A percentile compares a stretch with the other conserved stretches of the same genome.
Conservation (phyloP, 1,284 basidiomycete species). For the Acaromyces ingoldii region DNA sequence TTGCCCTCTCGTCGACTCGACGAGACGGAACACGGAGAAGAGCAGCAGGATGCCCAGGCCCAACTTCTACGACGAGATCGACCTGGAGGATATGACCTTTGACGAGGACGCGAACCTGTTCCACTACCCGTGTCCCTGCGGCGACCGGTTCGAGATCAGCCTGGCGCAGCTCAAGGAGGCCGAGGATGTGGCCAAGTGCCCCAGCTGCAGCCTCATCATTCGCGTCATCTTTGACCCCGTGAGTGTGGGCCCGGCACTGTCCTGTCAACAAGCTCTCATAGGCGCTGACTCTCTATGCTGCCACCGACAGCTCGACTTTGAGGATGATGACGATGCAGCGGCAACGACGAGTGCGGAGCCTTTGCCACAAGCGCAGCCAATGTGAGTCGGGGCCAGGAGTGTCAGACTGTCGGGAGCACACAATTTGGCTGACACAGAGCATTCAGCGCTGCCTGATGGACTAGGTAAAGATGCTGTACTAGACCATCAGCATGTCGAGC, state of each 20-base stretch:
- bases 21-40: no score
- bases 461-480: background rate
- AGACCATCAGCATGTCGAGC: no score
- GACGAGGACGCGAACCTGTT: constrained; percentile 47
- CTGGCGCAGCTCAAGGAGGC: constrained; percentile 73
- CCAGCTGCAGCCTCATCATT: constrained; percentile 89
- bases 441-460: background rate
- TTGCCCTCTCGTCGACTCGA: no score
- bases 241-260: constrained; percentile 2
- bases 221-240: constrained; percentile 93
- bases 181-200: constrained; percentile 95
- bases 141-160: constrained; percentile 95
- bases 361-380: background rate
- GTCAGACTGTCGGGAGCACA: background rate
- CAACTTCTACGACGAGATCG: constrained; percentile 46
- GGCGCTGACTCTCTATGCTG: background rate
- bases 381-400: background rate
- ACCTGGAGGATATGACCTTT: constrained; percentile 51
- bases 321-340: constrained; percentile 11
- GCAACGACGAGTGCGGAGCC: background rate
- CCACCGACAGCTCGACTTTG: constrained; percentile 10
- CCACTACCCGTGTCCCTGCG: constrained; percentile 98
- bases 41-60: constrained; percentile 11
- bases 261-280: background rate
- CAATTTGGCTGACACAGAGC: background rate